Percentiles rank a stretch among this genome's conserved stretches.
phyloP scores from a whole-genome alignment of 371 early-diverging fungal genomes.

The Fennellomyces sp. region DNA sequence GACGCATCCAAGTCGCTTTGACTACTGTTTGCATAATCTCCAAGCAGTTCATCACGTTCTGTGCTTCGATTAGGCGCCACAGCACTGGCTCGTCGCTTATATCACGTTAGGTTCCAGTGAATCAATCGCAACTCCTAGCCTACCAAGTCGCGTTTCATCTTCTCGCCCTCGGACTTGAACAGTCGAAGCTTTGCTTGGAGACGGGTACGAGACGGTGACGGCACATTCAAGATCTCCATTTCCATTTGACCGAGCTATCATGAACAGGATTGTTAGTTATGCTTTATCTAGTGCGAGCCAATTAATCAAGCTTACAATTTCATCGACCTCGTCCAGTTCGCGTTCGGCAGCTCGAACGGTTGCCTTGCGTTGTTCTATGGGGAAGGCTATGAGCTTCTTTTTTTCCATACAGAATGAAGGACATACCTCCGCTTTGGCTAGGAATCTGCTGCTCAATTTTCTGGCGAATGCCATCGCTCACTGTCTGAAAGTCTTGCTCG shows the following conservation, averaged over 20 bases:
- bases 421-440: constrained; percentile 61
- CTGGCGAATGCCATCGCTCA: constrained; percentile 61
- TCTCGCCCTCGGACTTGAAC: constrained; percentile 83
- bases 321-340: constrained; percentile 90
- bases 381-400: background rate
- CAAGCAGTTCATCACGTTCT: constrained; percentile 71
- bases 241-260: constrained; percentile 89
- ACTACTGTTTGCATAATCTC: constrained; percentile 40
- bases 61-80: constrained; percentile 30
- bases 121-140: constrained; percentile 4
- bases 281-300: too few relatives aligned
- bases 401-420: background rate
- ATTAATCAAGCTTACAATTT: constrained; percentile 72
- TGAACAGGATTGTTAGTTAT: background rate
- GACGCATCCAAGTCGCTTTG: constrained; percentile 65
- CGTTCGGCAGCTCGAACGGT: constrained; percentile 77
- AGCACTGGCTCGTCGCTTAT: constrained; percentile 44
- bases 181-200: constrained; percentile 73
- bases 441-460: constrained; percentile 70
- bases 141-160: constrained; percentile 78
- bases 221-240: constrained; percentile 82
- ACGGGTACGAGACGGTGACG: constrained; percentile 64
- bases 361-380: constrained; percentile 73
- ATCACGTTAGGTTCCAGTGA: too few relatives aligned
- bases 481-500: constrained; percentile 81